Base-by-base conservation (phyloP, 441 rosid species). In the Gossypium schwendimanii region DNA sequence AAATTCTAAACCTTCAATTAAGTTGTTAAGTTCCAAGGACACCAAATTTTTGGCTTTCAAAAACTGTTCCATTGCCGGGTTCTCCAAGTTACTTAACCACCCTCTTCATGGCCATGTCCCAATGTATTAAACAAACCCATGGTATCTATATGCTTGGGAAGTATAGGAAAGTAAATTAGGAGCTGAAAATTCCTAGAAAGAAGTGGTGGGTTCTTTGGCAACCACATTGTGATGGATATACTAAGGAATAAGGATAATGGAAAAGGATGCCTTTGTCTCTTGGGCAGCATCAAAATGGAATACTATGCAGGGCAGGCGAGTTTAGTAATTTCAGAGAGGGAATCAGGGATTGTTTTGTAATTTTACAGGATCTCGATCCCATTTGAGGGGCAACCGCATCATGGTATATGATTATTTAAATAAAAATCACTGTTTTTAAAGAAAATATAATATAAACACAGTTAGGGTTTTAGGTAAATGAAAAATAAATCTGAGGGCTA, bases 231-330 rank as follows among this genome's bases (percentile, higher is more conserved):
- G 57, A 49, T 57, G 49, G 69, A 21, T 12, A 28, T 12, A 28
- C 47, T n/a, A n/a, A n/a, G n/a, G n/a, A n/a, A n/a, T 0, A 36
- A 39, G 65, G 70, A 75, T 65, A 76, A 77, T 4, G 3, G 63
- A 71, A 64, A 77, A 18, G 12, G 77, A 73, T 73, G 36, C 12
- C 12, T 66, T 71, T 60, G 61, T 66, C 76, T 61, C 28, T 4
- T 18, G 70, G 74, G 47, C 39, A 73, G 62, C 28, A 50, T 26
- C n/a, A 58, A 39, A 20, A 26, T 68, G 17, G 60, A 52, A 67
- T 50, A 50, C 26, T 11, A 67, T 3, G 47, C 18, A 50, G 36
- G 60, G 58, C 63, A 11, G 39, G 70, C 17, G 2, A 12, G 63
- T 59, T 14, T n/a, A 26, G 39, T 26, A 24, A 14, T 59, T 69